Percentiles rank a stretch among this genome's conserved stretches.
phyloP scores from a whole-genome alignment of 1,284 basidiomycete species.

The Trichosporon sp. region DNA sequence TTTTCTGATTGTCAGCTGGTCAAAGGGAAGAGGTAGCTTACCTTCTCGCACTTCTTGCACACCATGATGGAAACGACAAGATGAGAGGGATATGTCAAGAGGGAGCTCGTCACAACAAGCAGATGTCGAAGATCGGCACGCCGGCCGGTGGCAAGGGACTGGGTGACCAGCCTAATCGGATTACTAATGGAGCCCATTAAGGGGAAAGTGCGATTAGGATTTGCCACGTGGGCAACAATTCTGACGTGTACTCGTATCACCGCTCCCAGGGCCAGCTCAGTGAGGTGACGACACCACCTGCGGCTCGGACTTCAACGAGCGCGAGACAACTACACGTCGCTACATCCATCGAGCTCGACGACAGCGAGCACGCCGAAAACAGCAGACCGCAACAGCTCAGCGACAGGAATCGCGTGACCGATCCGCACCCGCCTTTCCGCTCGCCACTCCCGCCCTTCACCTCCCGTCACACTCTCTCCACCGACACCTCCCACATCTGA shows the following conservation, averaged over 20 bases:
- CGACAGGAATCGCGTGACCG: background rate
- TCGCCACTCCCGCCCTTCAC: background rate
- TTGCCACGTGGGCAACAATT: background rate
- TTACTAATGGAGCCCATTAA: background rate
- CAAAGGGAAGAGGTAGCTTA: slow-evolving; percentile 25
- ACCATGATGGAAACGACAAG: slow-evolving; percentile 44
- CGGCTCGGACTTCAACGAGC: slow-evolving; percentile 11
- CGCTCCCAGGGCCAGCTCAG: background rate
- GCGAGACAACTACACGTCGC: background rate
- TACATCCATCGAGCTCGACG: slow-evolving; percentile 12
- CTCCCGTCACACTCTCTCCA: background rate
- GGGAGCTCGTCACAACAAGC: background rate
- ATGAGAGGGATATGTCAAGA: background rate
- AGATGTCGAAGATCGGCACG: background rate
- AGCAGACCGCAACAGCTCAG: background rate
- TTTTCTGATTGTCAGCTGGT: slow-evolving; percentile 45
- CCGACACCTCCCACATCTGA: background rate
- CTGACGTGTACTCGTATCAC: slow-evolving; percentile 14
- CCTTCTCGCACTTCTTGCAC: slow-evolving; percentile 59
- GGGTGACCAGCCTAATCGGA: background rate
- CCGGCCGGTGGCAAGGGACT: slow-evolving; percentile 5
- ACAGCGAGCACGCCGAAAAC: slow-evolving; percentile 8
- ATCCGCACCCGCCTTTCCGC: background rate
- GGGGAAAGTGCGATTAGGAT: background rate
- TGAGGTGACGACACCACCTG: background rate